A percentile compares a stretch with the other conserved stretches of the same genome.
phyloP scores from a whole-genome alignment of 306 rosid species.

The Morella rubra region DNA sequence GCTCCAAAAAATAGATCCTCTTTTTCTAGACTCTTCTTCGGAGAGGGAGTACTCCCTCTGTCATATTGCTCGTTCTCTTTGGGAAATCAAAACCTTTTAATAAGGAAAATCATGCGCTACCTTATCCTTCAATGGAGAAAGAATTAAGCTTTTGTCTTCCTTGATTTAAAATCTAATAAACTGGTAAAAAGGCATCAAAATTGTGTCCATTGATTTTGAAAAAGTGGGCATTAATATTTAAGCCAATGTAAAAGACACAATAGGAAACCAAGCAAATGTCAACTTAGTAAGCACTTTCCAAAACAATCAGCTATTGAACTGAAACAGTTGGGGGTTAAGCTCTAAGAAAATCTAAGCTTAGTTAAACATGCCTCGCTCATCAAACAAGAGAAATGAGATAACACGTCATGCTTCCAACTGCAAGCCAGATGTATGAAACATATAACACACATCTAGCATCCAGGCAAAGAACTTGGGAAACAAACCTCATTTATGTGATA shows the following conservation, averaged over 20 bases:
- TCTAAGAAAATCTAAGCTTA: slow-evolving; percentile 1
- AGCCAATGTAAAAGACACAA: too few relatives aligned
- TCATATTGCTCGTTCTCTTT: neutral
- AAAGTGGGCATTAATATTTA: too few relatives aligned
- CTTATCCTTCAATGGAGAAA: neutral
- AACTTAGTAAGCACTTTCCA: neutral
- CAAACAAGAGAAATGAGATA: slow-evolving; percentile 7
- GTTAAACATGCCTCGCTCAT: neutral
- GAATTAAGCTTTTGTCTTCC: neutral
- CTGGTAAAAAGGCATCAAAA: too few relatives aligned
- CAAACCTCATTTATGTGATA: slow-evolving; percentile 78
- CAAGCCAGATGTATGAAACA: neutral
- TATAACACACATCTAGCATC: too few relatives aligned
- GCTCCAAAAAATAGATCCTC: neutral
- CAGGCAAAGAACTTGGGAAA: slow-evolving; percentile 13
- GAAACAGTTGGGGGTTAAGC: neutral
- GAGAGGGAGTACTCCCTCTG: neutral
- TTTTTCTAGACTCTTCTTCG: neutral
- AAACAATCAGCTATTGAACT: neutral
- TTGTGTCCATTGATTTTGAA: too few relatives aligned
- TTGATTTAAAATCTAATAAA: too few relatives aligned
- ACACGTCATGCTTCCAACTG: neutral
- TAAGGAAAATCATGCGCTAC: neutral
- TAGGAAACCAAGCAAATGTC: neutral
- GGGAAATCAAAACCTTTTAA: neutral